Percentiles rank a stretch among this genome's conserved stretches.
Conservation (phyloP, 805 yeast species). For the Zygotorulaspora danielsina region DNA sequence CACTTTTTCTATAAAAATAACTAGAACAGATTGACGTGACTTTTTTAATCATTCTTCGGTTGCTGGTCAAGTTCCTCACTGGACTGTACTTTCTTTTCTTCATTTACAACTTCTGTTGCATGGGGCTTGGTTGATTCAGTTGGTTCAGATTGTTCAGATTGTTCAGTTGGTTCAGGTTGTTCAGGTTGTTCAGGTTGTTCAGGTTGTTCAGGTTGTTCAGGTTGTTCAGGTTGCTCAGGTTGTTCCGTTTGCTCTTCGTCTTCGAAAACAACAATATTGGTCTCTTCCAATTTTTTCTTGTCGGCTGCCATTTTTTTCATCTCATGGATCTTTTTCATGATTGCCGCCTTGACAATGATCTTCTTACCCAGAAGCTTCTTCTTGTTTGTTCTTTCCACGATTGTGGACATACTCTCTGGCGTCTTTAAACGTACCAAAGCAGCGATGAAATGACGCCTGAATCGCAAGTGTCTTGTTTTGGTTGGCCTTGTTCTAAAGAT, state of each 20-base stretch:
- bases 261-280: not conserved
- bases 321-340: constrained; percentile 41
- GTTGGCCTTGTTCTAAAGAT: constrained; percentile 41
- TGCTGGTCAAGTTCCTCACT: too few relatives aligned
- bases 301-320: constrained; percentile 39
- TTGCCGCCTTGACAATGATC: constrained; percentile 40
- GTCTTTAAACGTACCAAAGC: constrained; percentile 50
- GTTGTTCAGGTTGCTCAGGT: not conserved
- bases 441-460: constrained; percentile 40
- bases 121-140: too few relatives aligned
- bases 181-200: too few relatives aligned
- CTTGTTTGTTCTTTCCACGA: constrained; percentile 39
- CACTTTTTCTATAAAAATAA: not conserved
- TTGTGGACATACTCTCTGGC: constrained; percentile 41
- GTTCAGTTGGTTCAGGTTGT: too few relatives aligned
- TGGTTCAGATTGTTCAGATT: too few relatives aligned
- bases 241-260: not conserved
- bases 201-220: too few relatives aligned
- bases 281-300: constrained; percentile 8
- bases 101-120: too few relatives aligned
- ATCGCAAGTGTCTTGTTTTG: constrained; percentile 25
- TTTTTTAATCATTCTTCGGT: too few relatives aligned
- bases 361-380: constrained; percentile 38
- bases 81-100: too few relatives aligned
- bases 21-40: not conserved